Evolutionary conservation across 1,284 basidiomycete species (phyloP), one percentile per base, ranked within the genome.

Genomic region (Afroboletus lepidellus): DNA sequence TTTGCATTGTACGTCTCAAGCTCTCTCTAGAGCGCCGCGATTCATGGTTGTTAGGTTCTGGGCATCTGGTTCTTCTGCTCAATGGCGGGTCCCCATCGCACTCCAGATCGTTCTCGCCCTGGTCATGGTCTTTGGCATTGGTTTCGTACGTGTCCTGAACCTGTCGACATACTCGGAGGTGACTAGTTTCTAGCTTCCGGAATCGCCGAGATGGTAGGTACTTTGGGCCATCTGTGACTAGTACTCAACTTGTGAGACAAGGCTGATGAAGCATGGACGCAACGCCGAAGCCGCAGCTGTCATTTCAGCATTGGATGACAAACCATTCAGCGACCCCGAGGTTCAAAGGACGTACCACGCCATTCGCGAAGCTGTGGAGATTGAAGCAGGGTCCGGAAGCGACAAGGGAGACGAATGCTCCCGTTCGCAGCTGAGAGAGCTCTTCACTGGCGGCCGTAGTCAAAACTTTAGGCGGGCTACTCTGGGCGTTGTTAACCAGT

Each of bases 31-130:
- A 8, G 30, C 36, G 25, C 37, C 11, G 9, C 24, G 8, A n/a
- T 23, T 46, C 36, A 53, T 4, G 6, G 20, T 39, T 24, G n/a
- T 30, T n/a, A 82, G 79, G 43, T 83, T 78, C 61, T 82, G 77
- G 77, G 69, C 72, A 12, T 68, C 70, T 27, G 66, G 59, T 12
- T 81, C 78, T 15, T 80, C 80, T 16, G 78, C 81, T 0, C 81
- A 85, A 64, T 87, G 85, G 85, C 71, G 85, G 49, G 80, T 82
- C n/a, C 85, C 87, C 2, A 79, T 89, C 39, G 81, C 82, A 1
- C 70, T 89, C 34, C 86, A 90, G 62, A 81, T 84, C 46, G 46
- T 82, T 8, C 77, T 89, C 46, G 84, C 84, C 3, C 51, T 83
- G 7, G 69, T 85, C 41, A 82, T 88, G 74, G 74, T 86, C 43